Base-by-base conservation (phyloP, 192 early-diverging fungal species). In the Podochytrium sp. region DNA sequence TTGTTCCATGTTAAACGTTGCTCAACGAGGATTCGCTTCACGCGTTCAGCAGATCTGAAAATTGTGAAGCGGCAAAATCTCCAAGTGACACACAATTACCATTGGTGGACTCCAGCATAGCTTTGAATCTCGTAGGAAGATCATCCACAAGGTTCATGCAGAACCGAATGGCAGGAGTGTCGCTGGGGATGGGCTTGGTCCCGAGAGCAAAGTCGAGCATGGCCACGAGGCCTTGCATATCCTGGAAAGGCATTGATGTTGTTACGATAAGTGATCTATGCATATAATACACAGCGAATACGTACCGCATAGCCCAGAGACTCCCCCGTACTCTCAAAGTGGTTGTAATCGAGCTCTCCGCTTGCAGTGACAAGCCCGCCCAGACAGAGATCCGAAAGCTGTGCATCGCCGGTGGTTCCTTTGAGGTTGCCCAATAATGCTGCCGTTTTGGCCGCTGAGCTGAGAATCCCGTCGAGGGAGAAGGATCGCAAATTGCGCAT, bases 191-290 rank as follows among this genome's bases (percentile, higher is more conserved):
- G 4, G 20, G 10, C 29, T 55, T 69, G 27, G 52, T 33, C 25
- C 6, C 33, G 7, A 38, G 23, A 27, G 23, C 55, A 60, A 37
- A 71, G 41, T 71, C 69, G 25, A 71, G 56, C 25, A 43, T 30
- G 25, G 55, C 69, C 18, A 57, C 35, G 3, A 71, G 7, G 20
- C 69, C 69, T 39, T 47, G 37, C 51, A 39, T 29, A 27, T 71
- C 69, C 69, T 71, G 25, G 55, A 7, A 7, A 10, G 16, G 16
- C 55, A 27, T 27, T 23, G 10, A 14, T 47, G n/a, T 10, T 47
- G 43, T 47, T 47, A 47, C 12, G 12, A 20, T 20, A 47, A 14
- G n/a, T 14, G 43, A 20, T 47, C 20, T 14, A 10, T 47, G n/a
- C 43, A 14, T 14, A 47, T 14, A 47, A 47, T 47, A 47, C 43